These are phyloP conservation scores for Leptographium radiaticola DNA, from an alignment of 2,329 filamentous ascomycete species.

Conservation along the genomic window DNA sequence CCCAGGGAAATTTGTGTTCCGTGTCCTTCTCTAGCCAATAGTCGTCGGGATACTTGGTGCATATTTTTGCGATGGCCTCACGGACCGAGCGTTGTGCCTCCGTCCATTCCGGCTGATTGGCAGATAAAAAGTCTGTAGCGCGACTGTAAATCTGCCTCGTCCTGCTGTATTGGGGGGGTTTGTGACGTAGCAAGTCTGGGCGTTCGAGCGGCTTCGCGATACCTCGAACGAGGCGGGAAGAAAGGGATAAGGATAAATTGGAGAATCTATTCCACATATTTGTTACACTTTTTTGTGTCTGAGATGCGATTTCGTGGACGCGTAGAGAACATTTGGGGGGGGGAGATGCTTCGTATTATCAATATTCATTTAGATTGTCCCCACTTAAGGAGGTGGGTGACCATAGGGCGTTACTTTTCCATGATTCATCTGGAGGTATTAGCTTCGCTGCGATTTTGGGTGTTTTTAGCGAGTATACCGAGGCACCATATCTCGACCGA, in stretches of 20 bases:
- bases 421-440: neutral
- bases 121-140: slow-evolving; percentile 3
- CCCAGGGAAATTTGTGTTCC: slow-evolving; percentile 23
- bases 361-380: neutral
- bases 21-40: slow-evolving; percentile 69
- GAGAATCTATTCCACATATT: neutral
- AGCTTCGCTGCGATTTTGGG: neutral
- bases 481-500: neutral
- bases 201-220: neutral
- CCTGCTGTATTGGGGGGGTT: neutral
- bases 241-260: neutral
- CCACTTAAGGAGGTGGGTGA: neutral
- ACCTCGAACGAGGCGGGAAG: neutral
- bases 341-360: too few relatives aligned
- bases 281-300: neutral
- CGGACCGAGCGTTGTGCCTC: slow-evolving; percentile 58
- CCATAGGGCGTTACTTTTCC: neutral
- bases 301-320: neutral
- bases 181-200: neutral
- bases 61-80: slow-evolving; percentile 55
- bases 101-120: slow-evolving; percentile 19
- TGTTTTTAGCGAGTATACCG: neutral
- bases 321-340: neutral
- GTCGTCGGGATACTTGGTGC: slow-evolving; percentile 54
- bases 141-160: neutral